Percentiles rank a stretch among this genome's conserved stretches.
These are phyloP conservation scores for Irpex sp. DNA, from an alignment of 1,284 basidiomycete genomes.

Conservation along the genomic window DNA sequence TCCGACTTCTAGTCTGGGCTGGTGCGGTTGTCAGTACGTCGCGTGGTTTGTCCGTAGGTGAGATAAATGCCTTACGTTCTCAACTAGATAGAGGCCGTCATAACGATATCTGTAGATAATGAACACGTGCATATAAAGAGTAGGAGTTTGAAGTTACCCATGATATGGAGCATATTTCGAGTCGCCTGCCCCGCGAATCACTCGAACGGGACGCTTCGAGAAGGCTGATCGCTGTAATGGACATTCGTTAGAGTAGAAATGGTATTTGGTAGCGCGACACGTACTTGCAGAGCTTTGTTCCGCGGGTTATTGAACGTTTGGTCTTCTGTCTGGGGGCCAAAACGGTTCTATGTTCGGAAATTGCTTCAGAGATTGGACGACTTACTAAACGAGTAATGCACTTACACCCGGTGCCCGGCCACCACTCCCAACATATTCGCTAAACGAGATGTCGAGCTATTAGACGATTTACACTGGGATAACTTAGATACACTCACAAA, in stretches of 20 bases:
- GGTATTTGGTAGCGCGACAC: not conserved
- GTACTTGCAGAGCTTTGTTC: conserved; percentile 1
- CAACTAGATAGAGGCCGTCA: conserved; percentile 9
- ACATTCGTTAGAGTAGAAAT: not conserved
- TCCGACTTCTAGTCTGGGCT: conserved; percentile 7
- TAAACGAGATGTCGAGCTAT: not conserved
- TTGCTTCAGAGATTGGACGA: not conserved
- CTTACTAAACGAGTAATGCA: not conserved
- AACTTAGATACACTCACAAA: not conserved
- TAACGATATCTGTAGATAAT: conserved; percentile 7
- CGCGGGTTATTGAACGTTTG: conserved; percentile 5
- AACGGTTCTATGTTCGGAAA: not conserved
- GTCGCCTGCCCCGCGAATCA: conserved; percentile 2
- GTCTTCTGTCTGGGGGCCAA: conserved; percentile 7
- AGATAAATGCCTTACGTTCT: too few relatives aligned
- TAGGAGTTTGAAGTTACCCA: too few relatives aligned
- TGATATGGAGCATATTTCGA: conserved; percentile 5
- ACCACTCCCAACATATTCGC: conserved; percentile 9
- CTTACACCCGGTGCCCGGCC: conserved; percentile 8
- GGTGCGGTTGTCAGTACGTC: not conserved
- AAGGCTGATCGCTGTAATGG: too few relatives aligned
- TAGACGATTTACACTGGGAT: not conserved
- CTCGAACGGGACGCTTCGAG: conserved; percentile 3
- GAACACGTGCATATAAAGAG: too few relatives aligned
- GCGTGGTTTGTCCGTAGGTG: too few relatives aligned